These are phyloP conservation scores for Cryptococcus deneoformans DNA, from an alignment of 1,284 basidiomycete species.

Conservation along the genomic window DNA sequence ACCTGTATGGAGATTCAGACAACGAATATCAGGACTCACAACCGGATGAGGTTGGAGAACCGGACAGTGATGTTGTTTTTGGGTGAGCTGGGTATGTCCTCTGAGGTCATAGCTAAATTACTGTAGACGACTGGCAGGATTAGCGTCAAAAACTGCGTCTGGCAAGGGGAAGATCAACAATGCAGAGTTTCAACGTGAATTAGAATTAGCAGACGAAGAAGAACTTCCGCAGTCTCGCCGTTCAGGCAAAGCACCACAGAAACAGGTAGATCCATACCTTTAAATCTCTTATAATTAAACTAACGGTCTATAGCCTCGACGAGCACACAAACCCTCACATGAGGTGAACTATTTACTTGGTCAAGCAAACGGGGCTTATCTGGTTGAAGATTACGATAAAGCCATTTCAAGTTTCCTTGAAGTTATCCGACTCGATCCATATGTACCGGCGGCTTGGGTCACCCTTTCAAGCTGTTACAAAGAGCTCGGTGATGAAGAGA, in stretches of 20 bases:
- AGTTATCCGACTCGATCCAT: constrained; percentile 89
- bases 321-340: constrained; percentile 65
- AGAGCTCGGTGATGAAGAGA: constrained; percentile 64
- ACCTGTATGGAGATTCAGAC: constrained; percentile 18
- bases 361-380: constrained; percentile 81
- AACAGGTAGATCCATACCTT: neutral
- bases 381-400: constrained; percentile 61
- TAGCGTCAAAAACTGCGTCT: constrained; percentile 18
- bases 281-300: neutral
- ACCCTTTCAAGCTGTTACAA: constrained; percentile 77
- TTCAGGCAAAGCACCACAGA: constrained; percentile 4
- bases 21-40: constrained; percentile 23
- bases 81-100: neutral
- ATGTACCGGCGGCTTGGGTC: constrained; percentile 78
- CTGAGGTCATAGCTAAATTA: neutral
- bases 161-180: constrained; percentile 7
- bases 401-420: constrained; percentile 82
- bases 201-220: constrained; percentile 22
- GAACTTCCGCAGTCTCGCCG: constrained; percentile 15
- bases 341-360: constrained; percentile 80
- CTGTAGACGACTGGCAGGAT: constrained; percentile 33
- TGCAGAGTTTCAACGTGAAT: constrained; percentile 21
- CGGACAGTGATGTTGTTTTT: neutral
- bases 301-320: constrained; percentile 35
- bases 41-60: constrained; percentile 8